Evolutionary conservation across 331 rosid genomes (phyloP).

Genomic region (Stylosanthes scabra): DNA sequence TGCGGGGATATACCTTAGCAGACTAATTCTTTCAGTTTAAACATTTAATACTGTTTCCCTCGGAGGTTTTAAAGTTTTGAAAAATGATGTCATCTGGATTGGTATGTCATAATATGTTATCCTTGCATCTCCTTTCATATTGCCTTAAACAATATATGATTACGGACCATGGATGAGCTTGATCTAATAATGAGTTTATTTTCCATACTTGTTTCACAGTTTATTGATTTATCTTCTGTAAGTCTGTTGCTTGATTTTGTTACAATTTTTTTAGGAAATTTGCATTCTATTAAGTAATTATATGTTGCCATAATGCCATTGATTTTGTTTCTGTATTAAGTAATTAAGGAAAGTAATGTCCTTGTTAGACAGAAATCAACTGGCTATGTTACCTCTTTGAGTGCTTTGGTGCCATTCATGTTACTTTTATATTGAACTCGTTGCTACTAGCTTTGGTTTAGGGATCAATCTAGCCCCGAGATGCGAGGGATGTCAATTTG

Average conservation of each 20-base stretch:
- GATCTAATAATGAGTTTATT: background rate
- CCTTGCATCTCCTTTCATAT: constrained; percentile 11
- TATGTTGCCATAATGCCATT: too few species aligned
- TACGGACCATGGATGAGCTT: background rate
- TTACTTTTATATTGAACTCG: constrained; percentile 16
- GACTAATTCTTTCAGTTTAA: constrained; percentile 22
- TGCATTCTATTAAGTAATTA: too few species aligned
- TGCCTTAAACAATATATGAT: background rate
- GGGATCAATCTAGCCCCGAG: background rate
- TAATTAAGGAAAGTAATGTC: constrained; percentile 12
- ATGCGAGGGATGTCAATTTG: too few species aligned
- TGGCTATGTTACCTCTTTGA: background rate
- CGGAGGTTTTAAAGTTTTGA: constrained; percentile 17
- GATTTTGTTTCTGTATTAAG: background rate
- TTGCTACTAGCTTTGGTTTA: constrained; percentile 9
- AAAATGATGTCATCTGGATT: background rate
- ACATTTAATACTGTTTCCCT: background rate
- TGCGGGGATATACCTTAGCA: constrained; percentile 13
- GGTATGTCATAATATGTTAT: background rate
- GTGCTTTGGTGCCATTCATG: constrained; percentile 5
- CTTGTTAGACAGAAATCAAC: constrained; percentile 10
- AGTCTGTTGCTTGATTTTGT: background rate
- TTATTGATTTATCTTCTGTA: background rate
- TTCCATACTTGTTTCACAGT: background rate
- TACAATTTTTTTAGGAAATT: constrained; percentile 15